Percentiles rank a stretch among this genome's conserved stretches.
Evolutionary conservation across 2,329 filamentous ascomycete species (phyloP).

Genomic region (Daldinia sp.): DNA sequence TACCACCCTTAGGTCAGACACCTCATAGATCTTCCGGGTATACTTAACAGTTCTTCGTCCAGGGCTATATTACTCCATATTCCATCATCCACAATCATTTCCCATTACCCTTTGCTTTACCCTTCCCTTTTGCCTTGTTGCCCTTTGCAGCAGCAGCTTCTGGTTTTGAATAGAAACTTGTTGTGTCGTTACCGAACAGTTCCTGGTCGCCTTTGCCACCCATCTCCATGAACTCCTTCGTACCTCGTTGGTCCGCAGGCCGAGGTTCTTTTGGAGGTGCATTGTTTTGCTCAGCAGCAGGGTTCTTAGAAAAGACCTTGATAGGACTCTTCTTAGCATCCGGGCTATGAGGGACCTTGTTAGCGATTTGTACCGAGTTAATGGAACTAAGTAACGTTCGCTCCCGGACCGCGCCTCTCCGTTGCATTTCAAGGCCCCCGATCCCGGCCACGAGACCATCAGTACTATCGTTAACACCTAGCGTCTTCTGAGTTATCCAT

Average conservation of each 20-base stretch:
- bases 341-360: slow-evolving; percentile 69
- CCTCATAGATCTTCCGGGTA: slow-evolving; percentile 7
- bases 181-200: slow-evolving; percentile 75
- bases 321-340: slow-evolving; percentile 69
- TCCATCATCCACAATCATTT: slow-evolving; percentile 24
- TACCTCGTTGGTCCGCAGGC: slow-evolving; percentile 74
- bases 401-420: slow-evolving; percentile 82
- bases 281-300: slow-evolving; percentile 58
- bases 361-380: slow-evolving; percentile 74
- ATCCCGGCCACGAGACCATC: slow-evolving; percentile 92
- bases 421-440: slow-evolving; percentile 83
- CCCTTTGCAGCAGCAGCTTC: slow-evolving; percentile 53
- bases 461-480: slow-evolving; percentile 83
- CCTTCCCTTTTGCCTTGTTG: slow-evolving; percentile 45
- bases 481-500: slow-evolving; percentile 77
- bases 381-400: slow-evolving; percentile 86
- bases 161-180: slow-evolving; percentile 62
- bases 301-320: slow-evolving; percentile 82
- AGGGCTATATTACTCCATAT: slow-evolving; percentile 6
- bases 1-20: slow-evolving; percentile 6
- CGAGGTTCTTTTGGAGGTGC: slow-evolving; percentile 68
- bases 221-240: slow-evolving; percentile 83
- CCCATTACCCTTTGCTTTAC: slow-evolving; percentile 45
- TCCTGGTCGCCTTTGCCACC: slow-evolving; percentile 87
- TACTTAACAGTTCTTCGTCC: slow-evolving; percentile 9